Percentiles rank a stretch among this genome's conserved stretches.
Conservation (phyloP, 768 basidiomycete genomes). For the Suillus plorans region DNA sequence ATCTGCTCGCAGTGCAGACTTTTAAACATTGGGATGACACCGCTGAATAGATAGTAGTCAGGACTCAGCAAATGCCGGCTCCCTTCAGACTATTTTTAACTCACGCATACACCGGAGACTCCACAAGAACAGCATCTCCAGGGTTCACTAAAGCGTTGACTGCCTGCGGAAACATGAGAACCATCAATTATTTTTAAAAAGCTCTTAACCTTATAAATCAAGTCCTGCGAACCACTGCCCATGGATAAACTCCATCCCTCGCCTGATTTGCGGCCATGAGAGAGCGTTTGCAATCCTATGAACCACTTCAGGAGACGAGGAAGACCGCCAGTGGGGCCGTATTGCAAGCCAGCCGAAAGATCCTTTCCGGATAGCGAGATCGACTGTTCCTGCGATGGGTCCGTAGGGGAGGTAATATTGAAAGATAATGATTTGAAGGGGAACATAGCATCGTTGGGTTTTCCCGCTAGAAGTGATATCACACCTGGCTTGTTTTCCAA, state of each 20-base stretch:
- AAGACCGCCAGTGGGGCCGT: slow-evolving; percentile 72
- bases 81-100: slow-evolving; percentile 23
- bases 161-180: slow-evolving; percentile 45
- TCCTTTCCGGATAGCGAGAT: slow-evolving; percentile 58
- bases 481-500: slow-evolving; percentile 77
- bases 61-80: slow-evolving; percentile 8
- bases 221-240: slow-evolving; percentile 86
- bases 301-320: slow-evolving; percentile 68
- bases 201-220: slow-evolving; percentile 73
- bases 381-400: slow-evolving; percentile 43
- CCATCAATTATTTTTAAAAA: not conserved
- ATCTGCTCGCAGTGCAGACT: slow-evolving; percentile 57
- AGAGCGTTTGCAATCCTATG: slow-evolving; percentile 62
- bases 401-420: slow-evolving; percentile 50
- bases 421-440: slow-evolving; percentile 84
- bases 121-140: slow-evolving; percentile 80
- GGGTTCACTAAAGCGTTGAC: slow-evolving; percentile 69
- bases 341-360: slow-evolving; percentile 71
- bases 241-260: slow-evolving; percentile 78
- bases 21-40: slow-evolving; percentile 64
- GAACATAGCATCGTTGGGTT: slow-evolving; percentile 89
- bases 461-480: slow-evolving; percentile 85
- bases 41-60: slow-evolving; percentile 37
- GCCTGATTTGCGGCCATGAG: slow-evolving; percentile 60
- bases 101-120: slow-evolving; percentile 78